A percentile compares a stretch with the other conserved stretches of the same genome.
phyloP scores from a whole-genome alignment of 148 eudicot species.

The Vaccinium corymbosum region DNA sequence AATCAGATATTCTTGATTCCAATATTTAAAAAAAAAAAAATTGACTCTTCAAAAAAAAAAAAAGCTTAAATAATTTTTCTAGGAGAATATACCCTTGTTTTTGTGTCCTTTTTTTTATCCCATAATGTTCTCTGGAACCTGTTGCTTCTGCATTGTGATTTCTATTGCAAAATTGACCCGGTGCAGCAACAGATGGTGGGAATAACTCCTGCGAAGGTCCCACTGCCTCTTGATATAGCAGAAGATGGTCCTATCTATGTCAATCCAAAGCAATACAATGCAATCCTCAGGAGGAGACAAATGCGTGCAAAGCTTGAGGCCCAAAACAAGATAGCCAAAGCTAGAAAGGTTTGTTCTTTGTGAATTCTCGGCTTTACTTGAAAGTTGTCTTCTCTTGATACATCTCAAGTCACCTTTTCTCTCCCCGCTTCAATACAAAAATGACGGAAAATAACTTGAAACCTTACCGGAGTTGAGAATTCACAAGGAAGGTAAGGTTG shows the following conservation, averaged over 20 bases:
- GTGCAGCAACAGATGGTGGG: conserved; percentile 61
- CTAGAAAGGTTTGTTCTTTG: conserved; percentile 33
- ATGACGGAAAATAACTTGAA: not conserved
- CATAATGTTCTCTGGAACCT: not conserved
- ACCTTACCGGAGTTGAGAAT: not conserved
- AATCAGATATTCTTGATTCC: not conserved
- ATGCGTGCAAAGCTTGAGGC: conserved; percentile 91
- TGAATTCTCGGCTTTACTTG: not conserved
- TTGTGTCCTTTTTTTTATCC: not conserved
- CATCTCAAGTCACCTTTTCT: not conserved
- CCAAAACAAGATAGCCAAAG: conserved; percentile 62
- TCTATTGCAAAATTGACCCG: conserved; percentile 24
- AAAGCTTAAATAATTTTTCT: not conserved
- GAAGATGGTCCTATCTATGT: conserved; percentile 82
- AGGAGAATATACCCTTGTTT: not conserved
- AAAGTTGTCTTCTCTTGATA: not conserved
- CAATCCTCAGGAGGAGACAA: conserved; percentile 84
- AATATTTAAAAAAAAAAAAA: not conserved
- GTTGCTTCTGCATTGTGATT: conserved; percentile 2
- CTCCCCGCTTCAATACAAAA: not conserved
- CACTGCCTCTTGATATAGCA: conserved; percentile 62
- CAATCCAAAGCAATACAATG: conserved; percentile 82
- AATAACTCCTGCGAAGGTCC: conserved; percentile 49
- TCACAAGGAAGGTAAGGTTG: too few species aligned
- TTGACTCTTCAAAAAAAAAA: too few species aligned